A percentile compares a stretch with the other conserved stretches of the same genome.
These are phyloP conservation scores for Cucumis hystrix DNA, from an alignment of 306 rosid genomes.

Conservation along the genomic window DNA sequence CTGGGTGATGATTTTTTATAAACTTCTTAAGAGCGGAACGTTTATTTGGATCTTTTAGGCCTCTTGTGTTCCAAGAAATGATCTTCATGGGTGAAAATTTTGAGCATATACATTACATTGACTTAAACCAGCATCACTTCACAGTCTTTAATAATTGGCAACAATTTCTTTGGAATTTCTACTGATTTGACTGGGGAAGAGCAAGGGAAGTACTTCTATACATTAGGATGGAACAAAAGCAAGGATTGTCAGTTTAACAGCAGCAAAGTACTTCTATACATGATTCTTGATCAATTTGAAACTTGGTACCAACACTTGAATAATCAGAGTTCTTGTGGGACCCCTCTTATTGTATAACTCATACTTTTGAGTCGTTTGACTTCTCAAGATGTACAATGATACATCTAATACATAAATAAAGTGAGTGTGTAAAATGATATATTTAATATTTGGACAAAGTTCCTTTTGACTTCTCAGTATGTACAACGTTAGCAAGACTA, in stretches of 20 bases:
- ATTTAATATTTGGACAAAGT: not conserved
- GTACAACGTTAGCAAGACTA: not conserved
- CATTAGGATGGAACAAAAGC: not conserved
- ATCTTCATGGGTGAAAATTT: too few species aligned
- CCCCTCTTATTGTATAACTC: not conserved
- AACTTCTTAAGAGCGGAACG: too few species aligned
- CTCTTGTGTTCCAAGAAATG: too few species aligned
- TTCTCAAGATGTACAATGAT: too few species aligned
- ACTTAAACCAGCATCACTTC: too few species aligned
- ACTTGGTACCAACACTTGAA: not conserved
- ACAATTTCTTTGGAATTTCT: too few species aligned
- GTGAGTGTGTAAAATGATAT: not conserved
- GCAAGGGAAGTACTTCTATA: too few species aligned
- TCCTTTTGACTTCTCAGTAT: not conserved
- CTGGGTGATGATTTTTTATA: too few species aligned
- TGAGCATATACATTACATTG: too few species aligned
- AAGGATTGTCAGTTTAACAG: not conserved
- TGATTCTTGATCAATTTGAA: not conserved
- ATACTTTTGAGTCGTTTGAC: not conserved
- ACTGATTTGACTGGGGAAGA: too few species aligned
- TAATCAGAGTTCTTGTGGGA: not conserved
- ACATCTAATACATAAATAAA: not conserved
- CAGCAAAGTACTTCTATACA: not conserved
- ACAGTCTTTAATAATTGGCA: too few species aligned
- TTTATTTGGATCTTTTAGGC: too few species aligned